Conservation (phyloP, 306 rosid genomes). For the Parietaria judaica region DNA sequence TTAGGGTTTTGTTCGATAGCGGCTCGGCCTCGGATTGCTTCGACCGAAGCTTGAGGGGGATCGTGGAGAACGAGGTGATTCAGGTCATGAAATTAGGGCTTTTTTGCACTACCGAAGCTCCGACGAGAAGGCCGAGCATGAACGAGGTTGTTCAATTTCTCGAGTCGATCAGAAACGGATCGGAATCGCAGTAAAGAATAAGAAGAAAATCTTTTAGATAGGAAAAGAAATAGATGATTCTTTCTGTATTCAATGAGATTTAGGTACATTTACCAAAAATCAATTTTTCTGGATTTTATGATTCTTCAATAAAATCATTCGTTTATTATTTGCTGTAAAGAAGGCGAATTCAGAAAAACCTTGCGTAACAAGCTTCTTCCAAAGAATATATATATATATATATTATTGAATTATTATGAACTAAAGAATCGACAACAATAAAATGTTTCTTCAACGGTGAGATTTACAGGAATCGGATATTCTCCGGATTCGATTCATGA, state of each 20-base stretch:
- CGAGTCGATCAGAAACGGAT: constrained; percentile 84
- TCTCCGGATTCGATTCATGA: constrained; percentile 64
- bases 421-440: constrained; percentile 11
- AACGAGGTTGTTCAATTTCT: constrained; percentile 96
- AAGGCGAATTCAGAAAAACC: no score
- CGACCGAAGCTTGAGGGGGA: constrained; percentile 64
- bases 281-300: constrained; percentile 23
- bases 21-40: constrained; percentile 82
- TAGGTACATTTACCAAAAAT: constrained; percentile 18
- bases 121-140: constrained; percentile 94
- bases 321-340: no score
- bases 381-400: no score
- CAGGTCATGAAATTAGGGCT: constrained; percentile 92
- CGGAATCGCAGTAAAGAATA: constrained; percentile 36
- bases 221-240: constrained; percentile 27
- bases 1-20: constrained; percentile 57
- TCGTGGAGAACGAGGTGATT: constrained; percentile 74
- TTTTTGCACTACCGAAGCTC: constrained; percentile 80
- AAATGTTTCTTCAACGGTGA: constrained; percentile 30
- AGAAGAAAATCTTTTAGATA: constrained; percentile 17
- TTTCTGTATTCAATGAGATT: constrained; percentile 41
- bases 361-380: no score
- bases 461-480: constrained; percentile 43
- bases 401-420: no score
- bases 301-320: constrained; percentile 31